Evolutionary conservation across 331 rosid genomes (phyloP).

Genomic region (Rhamnella rubrinervis): DNA sequence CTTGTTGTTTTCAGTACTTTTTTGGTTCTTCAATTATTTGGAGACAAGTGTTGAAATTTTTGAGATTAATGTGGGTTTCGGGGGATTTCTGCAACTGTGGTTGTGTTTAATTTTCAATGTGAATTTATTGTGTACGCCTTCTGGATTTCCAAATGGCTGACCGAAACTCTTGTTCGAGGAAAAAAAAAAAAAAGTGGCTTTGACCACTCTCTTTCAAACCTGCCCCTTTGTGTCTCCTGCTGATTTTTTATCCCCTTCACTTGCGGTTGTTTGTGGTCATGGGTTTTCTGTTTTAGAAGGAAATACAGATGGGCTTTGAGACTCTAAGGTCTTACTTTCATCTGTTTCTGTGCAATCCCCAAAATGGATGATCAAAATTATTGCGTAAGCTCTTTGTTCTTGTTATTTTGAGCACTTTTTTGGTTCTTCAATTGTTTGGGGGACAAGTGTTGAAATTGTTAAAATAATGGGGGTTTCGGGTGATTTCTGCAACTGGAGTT

Average conservation of each 20-base stretch:
- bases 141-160: constrained; percentile 40
- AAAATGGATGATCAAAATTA: constrained; percentile 25
- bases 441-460: constrained; percentile 15
- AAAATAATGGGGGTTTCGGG: constrained; percentile 22
- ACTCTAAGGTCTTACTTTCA: constrained; percentile 14
- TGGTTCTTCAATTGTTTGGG: neutral
- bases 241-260: constrained; percentile 19
- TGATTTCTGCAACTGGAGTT: constrained; percentile 10
- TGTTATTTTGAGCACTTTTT: neutral
- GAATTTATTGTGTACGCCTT: constrained; percentile 24
- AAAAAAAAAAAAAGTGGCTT: constrained; percentile 22
- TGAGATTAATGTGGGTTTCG: constrained; percentile 3
- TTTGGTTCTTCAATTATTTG: constrained; percentile 1
- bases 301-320: constrained; percentile 23
- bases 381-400: constrained; percentile 35
- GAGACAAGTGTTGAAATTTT: constrained; percentile 16
- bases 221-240: constrained; percentile 17
- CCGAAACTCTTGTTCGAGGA: constrained; percentile 20
- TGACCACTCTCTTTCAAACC: constrained; percentile 34
- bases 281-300: constrained; percentile 28
- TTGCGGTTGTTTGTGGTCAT: constrained; percentile 33
- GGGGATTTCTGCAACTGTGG: constrained; percentile 11
- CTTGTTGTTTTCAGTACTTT: neutral
- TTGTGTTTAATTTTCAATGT: constrained; percentile 39
- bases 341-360: constrained; percentile 23